Evolutionary conservation across 768 basidiomycete species (phyloP), one percentile per base, ranked within the genome.

Genomic region (Mycena latifolia): DNA sequence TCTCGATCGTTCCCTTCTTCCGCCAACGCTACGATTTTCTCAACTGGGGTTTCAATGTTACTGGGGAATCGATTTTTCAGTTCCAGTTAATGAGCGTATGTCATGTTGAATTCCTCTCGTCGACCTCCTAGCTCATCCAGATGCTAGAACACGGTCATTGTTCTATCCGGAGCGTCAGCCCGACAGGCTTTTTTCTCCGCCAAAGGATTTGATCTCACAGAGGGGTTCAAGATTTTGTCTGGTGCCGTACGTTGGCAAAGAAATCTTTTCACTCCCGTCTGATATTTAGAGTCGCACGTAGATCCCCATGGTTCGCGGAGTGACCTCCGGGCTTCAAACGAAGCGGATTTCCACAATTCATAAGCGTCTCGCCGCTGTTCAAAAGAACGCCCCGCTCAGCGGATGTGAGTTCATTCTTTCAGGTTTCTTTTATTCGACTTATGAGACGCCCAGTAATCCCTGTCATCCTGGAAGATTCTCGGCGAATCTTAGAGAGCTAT

Each of bases 161-260:
- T 90, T 35, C 85, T 93, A 43, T 93, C 92, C 43, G 92, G 92
- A 56, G 90, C 92, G 73, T 82, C 81, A 35, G 92, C 87, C 18
- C 82, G 92, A 61, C 84, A 86, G 60, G 82, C 87, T 4, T 93
- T 93, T 77, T 91, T 93, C 72, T 83, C 84, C 3, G 86, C 89
- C 61, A 88, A 87, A 77, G 85, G 85, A 24, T 86, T 94, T 67
- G 91, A 93, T 76, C 84, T 94, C 55, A 89, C 88, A 45, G 91
- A 92, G 80, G 92, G 91, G 7, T 93, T 92, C 82, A 91, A 88
- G 72, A 86, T 92, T 72, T 84, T 94, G 66, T 91, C 90, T 54
- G 92, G 92, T 55, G 91, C 90, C 60, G 92, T 93, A 75, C 69
- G 90, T 86, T 29, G 22, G 27, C 56, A 3, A 55, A 31, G 28